Base-by-base conservation (phyloP, 192 early-diverging fungal genomes). In the Helicostylum pulchrum region DNA sequence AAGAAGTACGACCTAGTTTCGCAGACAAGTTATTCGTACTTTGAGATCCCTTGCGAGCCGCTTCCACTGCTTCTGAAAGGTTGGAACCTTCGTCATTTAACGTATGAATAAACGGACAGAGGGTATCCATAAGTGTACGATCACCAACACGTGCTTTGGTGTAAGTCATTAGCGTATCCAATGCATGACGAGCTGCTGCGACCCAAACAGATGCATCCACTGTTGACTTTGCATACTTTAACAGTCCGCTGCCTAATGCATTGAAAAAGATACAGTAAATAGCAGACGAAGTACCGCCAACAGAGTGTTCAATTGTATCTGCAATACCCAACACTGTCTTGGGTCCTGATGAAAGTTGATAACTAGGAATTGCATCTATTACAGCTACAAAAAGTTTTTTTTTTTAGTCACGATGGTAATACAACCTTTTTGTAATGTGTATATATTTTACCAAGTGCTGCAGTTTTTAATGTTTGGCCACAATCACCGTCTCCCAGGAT, bases 401-500 rank as follows among this genome's bases (percentile, higher is more conserved):
- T 21, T n/a, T 30, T 30, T 26, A 39, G 7, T 39, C 36, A 34
- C 19, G 32, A 15, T 23, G n/a, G 34, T 54, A 30, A 44, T 43
- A 42, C 14, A 68, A 43, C 36, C 19, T 43, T 23, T 58, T 7
- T 19, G n/a, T n/a, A n/a, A 8, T n/a, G 26, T 26, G 26, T 26
- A 26, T 26, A 4, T 45, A 67, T 32, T 44, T 68, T 68, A 68
- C 67, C 79, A n/a, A 75, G 79, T 15, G 85, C 89, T 12, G 90
- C 91, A 4, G 80, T 73, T 14, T 81, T 74, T 42, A 94, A 71
- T 10, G 88, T 88, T 14, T 84, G 70, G 14, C 92, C 92, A 64
- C 91, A 94, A 70, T 94, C 92, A 14, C 92, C 92, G 64, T 94
- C 92, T 21, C 92, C 92, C 60, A 85, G 77, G 58, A 93, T 68